Evolutionary conservation across 306 rosid species (phyloP).

Genomic region (Cucumis melo): DNA sequence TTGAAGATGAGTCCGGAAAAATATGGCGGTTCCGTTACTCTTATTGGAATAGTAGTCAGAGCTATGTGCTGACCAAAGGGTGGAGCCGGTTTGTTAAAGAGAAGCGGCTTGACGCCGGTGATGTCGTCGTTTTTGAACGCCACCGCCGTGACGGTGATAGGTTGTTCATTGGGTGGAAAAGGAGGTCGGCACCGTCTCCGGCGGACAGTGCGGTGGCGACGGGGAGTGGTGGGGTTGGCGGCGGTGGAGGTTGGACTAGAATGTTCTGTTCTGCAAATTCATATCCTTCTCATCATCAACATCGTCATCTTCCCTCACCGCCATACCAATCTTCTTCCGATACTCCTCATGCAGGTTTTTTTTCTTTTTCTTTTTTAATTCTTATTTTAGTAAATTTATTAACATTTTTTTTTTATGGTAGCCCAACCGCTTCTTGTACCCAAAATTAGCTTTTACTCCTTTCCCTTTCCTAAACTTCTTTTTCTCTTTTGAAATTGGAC

Average conservation of each 20-base stretch:
- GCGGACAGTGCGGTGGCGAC: neutral
- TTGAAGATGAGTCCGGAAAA: constrained; percentile 91
- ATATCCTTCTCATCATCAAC: constrained; percentile 45
- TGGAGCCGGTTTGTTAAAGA: constrained; percentile 98
- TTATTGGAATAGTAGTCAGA: constrained; percentile 95
- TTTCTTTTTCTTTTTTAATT: too few relatives aligned
- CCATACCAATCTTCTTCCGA: constrained; percentile 66
- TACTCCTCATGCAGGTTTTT: constrained; percentile 41
- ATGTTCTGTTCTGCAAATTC: constrained; percentile 56
- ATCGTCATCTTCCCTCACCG: constrained; percentile 11
- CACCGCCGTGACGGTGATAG: constrained; percentile 41
- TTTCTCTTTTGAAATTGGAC: neutral
- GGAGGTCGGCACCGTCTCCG: constrained; percentile 5
- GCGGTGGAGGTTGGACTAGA: constrained; percentile 41
- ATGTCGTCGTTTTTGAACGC: constrained; percentile 60
- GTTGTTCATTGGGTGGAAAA: constrained; percentile 59
- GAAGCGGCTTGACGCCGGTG: constrained; percentile 85
- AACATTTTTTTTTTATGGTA: neutral
- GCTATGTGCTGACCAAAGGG: constrained; percentile 85
- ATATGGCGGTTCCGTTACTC: constrained; percentile 93
- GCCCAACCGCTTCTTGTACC: neutral
- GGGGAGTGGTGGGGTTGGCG: constrained; percentile 15
- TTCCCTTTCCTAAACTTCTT: neutral
- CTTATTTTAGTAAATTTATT: neutral
- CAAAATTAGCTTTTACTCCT: neutral